Conservation (phyloP, 2,329 filamentous ascomycete species). For the Pseudogymnoascus sp. region DNA sequence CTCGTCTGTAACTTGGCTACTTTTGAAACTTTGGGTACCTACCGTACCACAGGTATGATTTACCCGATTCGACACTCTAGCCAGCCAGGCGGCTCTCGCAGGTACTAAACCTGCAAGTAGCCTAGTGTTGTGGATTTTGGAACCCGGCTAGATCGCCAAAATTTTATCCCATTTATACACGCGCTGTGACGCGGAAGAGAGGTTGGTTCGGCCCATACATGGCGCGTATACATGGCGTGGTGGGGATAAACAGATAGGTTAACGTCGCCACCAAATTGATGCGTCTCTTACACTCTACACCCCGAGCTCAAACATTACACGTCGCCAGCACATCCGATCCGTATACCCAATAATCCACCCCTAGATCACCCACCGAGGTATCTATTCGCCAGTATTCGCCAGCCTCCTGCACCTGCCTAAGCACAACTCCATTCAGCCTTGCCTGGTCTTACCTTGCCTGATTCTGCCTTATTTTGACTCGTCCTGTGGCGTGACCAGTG, state of each 20-base stretch:
- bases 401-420: not conserved
- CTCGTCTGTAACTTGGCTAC: not conserved
- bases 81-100: not conserved
- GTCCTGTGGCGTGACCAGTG: not conserved
- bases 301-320: not conserved
- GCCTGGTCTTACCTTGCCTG: not conserved
- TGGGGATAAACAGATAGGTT: not conserved
- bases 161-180: not conserved
- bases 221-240: not conserved
- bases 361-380: not conserved
- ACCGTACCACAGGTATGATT: not conserved
- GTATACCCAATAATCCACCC: slow-evolving; percentile 3
- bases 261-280: not conserved
- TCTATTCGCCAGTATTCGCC: slow-evolving; percentile 3
- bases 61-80: not conserved
- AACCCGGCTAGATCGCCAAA: not conserved
- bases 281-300: not conserved
- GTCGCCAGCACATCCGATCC: not conserved
- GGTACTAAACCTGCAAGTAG: slow-evolving; percentile 1
- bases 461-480: slow-evolving; percentile 1
- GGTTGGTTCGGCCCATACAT: not conserved
- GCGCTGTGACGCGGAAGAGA: not conserved
- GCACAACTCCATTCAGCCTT: not conserved
- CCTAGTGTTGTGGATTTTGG: not conserved
- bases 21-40: not conserved